Evolutionary conservation across 2,329 filamentous ascomycete species (phyloP).

Genomic region (Akanthomyces dipterigenus): DNA sequence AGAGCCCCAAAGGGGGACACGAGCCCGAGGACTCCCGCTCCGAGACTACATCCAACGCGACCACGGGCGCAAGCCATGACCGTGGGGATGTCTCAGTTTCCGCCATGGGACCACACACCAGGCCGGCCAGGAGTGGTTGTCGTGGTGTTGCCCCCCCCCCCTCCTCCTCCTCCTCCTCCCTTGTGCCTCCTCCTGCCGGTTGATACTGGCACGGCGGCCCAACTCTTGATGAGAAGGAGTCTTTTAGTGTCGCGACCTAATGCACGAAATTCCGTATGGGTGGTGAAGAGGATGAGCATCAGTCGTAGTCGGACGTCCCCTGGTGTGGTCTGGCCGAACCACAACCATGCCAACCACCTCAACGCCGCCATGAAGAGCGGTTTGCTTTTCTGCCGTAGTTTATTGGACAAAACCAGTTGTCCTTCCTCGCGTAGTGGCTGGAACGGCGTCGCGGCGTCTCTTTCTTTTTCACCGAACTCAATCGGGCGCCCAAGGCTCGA

Average conservation of each 20-base stretch:
- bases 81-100: slow-evolving; percentile 11
- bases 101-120: background rate
- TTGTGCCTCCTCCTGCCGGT: background rate
- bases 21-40: background rate
- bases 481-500: background rate
- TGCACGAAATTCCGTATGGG: slow-evolving; percentile 10
- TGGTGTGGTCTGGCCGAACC: background rate
- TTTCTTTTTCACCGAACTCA: slow-evolving; percentile 5
- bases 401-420: background rate
- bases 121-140: background rate
- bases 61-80: slow-evolving; percentile 1
- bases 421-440: background rate
- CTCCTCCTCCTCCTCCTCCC: no score
- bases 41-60: background rate
- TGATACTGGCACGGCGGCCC: background rate
- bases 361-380: background rate
- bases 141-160: background rate
- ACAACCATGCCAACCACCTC: background rate
- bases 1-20: background rate
- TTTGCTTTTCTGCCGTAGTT: background rate
- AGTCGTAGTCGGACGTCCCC: background rate
- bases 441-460: background rate
- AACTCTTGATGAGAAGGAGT: background rate
- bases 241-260: background rate
- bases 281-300: background rate